A percentile compares a stretch with the other conserved stretches of the same genome.
Evolutionary conservation across 2,329 filamentous ascomycete species (phyloP).

Genomic region (Monilinia laxa): DNA sequence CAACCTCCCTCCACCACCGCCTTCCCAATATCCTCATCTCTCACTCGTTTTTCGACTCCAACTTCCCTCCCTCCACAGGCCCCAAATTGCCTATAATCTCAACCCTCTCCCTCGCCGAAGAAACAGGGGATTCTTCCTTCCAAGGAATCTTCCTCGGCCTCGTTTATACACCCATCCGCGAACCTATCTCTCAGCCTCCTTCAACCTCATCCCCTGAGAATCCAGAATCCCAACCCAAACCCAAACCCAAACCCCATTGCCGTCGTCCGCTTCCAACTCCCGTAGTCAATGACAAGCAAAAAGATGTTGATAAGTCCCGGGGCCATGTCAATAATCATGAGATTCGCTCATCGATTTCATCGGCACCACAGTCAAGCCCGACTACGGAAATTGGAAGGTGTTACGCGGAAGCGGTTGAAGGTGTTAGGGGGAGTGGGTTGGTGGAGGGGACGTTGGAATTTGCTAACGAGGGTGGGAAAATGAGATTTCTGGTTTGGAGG

Average conservation of each 20-base stretch:
- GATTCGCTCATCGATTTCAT: background rate
- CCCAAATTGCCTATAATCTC: background rate
- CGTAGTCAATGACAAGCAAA: background rate
- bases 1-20: slow-evolving; percentile 10
- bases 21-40: slow-evolving; percentile 15
- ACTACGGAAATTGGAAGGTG: slow-evolving; percentile 17
- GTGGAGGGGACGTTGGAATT: slow-evolving; percentile 33
- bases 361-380: background rate
- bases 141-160: slow-evolving; percentile 22
- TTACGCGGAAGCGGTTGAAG: slow-evolving; percentile 28
- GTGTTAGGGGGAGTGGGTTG: slow-evolving; percentile 26
- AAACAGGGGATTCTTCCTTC: slow-evolving; percentile 6
- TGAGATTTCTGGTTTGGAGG: slow-evolving; percentile 35
- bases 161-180: slow-evolving; percentile 2
- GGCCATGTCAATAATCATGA: background rate
- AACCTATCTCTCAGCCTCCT: background rate
- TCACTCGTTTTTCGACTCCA: slow-evolving; percentile 8
- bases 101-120: slow-evolving; percentile 16
- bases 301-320: background rate
- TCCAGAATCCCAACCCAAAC: background rate
- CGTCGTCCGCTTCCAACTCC: background rate
- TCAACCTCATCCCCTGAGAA: background rate
- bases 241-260: background rate
- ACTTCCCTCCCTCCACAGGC: background rate
- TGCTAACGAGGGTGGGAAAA: slow-evolving; percentile 24